A percentile compares a stretch with the other conserved stretches of the same genome.
Evolutionary conservation across 2,329 filamentous ascomycete species (phyloP).

Genomic region (Colletotrichum paranaense): DNA sequence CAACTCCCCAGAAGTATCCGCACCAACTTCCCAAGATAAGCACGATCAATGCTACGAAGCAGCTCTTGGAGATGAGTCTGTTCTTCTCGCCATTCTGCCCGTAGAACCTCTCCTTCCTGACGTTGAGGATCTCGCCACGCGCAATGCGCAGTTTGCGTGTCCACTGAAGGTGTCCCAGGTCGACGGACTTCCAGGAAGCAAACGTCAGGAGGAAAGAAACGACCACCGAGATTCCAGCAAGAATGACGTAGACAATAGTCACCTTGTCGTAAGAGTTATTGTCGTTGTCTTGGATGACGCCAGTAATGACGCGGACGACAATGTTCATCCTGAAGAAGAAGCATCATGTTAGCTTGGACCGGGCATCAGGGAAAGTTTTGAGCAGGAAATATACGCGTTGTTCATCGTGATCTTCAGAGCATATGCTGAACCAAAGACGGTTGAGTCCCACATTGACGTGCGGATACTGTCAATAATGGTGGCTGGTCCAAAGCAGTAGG

Average conservation of each 20-base stretch:
- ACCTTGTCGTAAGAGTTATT: slow-evolving; percentile 66
- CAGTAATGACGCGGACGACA: slow-evolving; percentile 67
- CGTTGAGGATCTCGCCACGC: slow-evolving; percentile 54
- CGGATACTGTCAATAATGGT: slow-evolving; percentile 71
- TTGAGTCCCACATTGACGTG: slow-evolving; percentile 69
- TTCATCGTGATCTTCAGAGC: slow-evolving; percentile 71
- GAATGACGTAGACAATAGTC: slow-evolving; percentile 65
- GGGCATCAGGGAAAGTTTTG: too few species aligned
- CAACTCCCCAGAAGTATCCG: slow-evolving; percentile 71
- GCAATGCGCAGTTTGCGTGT: slow-evolving; percentile 63
- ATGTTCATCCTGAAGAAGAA: slow-evolving; percentile 62
- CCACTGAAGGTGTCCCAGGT: slow-evolving; percentile 65
- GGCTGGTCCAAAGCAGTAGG: slow-evolving; percentile 65
- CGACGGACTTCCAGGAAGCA: slow-evolving; percentile 48
- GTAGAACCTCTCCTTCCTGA: slow-evolving; percentile 46
- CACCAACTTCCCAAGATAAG: slow-evolving; percentile 63
- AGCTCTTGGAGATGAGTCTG: slow-evolving; percentile 51
- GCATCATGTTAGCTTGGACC: background rate
- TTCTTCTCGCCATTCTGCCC: slow-evolving; percentile 50
- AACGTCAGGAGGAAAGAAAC: slow-evolving; percentile 55
- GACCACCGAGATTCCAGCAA: slow-evolving; percentile 60
- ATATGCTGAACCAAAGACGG: slow-evolving; percentile 70
- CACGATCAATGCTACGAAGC: slow-evolving; percentile 56
- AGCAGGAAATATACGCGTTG: slow-evolving; percentile 48
- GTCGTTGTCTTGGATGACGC: slow-evolving; percentile 68